Evolutionary conservation across 257 asterid species (phyloP).

Genomic region (Nicotiana knightiana): DNA sequence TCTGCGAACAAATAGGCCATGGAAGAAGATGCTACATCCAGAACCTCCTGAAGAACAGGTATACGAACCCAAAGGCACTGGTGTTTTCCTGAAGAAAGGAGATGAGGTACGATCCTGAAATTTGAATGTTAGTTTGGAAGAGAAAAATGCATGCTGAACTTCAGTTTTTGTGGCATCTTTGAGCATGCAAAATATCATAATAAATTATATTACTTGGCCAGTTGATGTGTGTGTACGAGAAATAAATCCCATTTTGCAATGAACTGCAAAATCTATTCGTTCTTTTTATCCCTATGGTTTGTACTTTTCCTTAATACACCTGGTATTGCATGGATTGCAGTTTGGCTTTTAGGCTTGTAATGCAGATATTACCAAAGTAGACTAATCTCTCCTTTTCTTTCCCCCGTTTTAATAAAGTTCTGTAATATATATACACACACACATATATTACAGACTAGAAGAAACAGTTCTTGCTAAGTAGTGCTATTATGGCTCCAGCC

Average conservation of each 20-base stretch:
- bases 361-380: not conserved
- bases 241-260: not conserved
- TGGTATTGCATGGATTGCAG: not conserved
- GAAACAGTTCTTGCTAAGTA: not conserved
- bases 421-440: not conserved
- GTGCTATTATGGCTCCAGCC: not conserved
- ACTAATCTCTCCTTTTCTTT: not conserved
- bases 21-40: constrained; percentile 51
- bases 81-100: constrained; percentile 73
- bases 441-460: not conserved
- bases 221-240: not conserved
- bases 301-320: not conserved
- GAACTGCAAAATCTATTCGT: not conserved
- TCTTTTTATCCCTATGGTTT: not conserved
- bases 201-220: not conserved
- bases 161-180: not conserved
- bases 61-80: constrained; percentile 59
- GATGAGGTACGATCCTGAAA: constrained; percentile 60
- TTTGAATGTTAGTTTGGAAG: not conserved
- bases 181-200: not conserved
- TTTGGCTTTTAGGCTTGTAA: not conserved
- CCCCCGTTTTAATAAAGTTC: not conserved
- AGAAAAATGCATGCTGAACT: not conserved
- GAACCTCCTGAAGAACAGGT: constrained; percentile 60
- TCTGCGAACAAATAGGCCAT: constrained; percentile 67